Percentiles rank a stretch among this genome's conserved stretches.
Conservation (phyloP, 2,329 filamentous ascomycete species). For the Ceratocystis variospora region DNA sequence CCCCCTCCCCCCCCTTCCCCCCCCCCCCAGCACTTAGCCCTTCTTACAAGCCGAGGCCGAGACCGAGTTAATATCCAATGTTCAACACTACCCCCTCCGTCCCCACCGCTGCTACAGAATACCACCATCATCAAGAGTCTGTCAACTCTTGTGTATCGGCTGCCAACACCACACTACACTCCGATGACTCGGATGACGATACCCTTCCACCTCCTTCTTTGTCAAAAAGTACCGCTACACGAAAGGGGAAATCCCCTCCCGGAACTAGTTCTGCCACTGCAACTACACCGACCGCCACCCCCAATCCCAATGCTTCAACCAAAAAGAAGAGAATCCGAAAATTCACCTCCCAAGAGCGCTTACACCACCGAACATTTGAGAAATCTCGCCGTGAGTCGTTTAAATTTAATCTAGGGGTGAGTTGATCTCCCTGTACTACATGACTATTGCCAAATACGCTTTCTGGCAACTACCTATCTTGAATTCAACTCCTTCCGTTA, state of each 20-base stretch:
- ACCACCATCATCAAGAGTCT: conserved; percentile 1
- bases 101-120: not conserved
- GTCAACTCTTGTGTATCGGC: not conserved
- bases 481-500: not conserved
- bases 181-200: not conserved
- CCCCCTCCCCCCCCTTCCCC: too few relatives aligned
- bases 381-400: conserved; percentile 31
- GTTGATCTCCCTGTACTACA: conserved; percentile 16
- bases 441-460: not conserved
- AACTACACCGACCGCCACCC: too few relatives aligned
- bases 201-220: not conserved
- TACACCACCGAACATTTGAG: conserved; percentile 30
- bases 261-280: too few relatives aligned
- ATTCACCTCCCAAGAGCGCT: conserved; percentile 31
- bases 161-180: not conserved
- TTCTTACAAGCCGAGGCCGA: not conserved
- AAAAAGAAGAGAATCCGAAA: conserved; percentile 28
- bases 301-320: not conserved
- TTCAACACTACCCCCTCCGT: not conserved
- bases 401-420: conserved; percentile 28
- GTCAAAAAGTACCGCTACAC: not conserved
- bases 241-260: not conserved
- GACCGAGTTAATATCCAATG: not conserved
- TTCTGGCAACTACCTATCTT: not conserved
- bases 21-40: too few relatives aligned